phyloP scores from a whole-genome alignment of 768 basidiomycete genomes.

The Lentinus tigrinus region DNA sequence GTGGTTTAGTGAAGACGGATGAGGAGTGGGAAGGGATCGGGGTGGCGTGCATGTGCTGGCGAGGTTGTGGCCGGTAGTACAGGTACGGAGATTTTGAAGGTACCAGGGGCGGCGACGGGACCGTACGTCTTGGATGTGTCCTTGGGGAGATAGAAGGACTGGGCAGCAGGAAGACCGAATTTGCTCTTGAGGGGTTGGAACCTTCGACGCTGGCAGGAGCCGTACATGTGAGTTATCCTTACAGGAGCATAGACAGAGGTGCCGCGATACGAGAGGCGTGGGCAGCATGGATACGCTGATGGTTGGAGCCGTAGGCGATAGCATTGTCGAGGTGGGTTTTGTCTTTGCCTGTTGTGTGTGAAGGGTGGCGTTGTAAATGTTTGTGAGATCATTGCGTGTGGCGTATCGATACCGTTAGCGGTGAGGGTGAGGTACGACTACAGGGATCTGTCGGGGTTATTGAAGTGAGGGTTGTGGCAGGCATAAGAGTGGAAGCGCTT shows the following conservation, averaged over 20 bases:
- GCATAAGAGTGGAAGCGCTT: slow-evolving; percentile 88
- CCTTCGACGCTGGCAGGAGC: slow-evolving; percentile 69
- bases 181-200: slow-evolving; percentile 79
- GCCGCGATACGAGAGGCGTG: slow-evolving; percentile 81
- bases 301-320: slow-evolving; percentile 92
- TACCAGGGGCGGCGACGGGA: slow-evolving; percentile 68
- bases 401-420: slow-evolving; percentile 4
- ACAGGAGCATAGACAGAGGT: not conserved
- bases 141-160: slow-evolving; percentile 76
- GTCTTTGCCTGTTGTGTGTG: slow-evolving; percentile 70
- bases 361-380: slow-evolving; percentile 75
- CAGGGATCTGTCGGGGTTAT: slow-evolving; percentile 69
- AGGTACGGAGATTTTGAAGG: too few species aligned
- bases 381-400: slow-evolving; percentile 61
- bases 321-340: slow-evolving; percentile 90
- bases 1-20: too few species aligned
- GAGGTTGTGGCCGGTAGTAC: too few species aligned
- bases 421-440: not conserved
- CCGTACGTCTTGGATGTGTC: slow-evolving; percentile 70
- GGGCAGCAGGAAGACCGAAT: slow-evolving; percentile 76
- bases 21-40: too few species aligned
- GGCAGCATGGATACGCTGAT: slow-evolving; percentile 91
- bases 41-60: too few species aligned
- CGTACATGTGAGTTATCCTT: not conserved
- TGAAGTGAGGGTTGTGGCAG: slow-evolving; percentile 88